These are phyloP conservation scores for Darksidea phi DNA, from an alignment of 495 filamentous ascomycete species.

Conservation along the genomic window DNA sequence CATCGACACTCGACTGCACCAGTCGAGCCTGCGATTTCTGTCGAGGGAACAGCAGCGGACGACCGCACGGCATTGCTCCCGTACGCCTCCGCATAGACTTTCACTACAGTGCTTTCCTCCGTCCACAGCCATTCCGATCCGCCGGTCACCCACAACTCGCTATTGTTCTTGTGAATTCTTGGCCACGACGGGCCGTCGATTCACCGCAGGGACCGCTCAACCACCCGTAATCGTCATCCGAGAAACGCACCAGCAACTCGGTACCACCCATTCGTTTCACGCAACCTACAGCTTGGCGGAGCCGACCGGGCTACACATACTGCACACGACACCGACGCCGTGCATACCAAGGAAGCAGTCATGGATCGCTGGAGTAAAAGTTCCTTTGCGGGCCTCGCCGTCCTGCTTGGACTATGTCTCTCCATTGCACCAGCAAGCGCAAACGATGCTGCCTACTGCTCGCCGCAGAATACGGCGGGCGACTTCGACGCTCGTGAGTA, in stretches of 20 bases:
- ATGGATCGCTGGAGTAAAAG: slow-evolving; percentile 2
- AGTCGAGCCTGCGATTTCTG: not conserved
- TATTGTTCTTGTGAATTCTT: slow-evolving; percentile 2
- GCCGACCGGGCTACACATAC: slow-evolving; percentile 1
- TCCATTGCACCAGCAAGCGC: slow-evolving; percentile 1
- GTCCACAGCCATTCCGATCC: not conserved
- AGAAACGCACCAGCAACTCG: not conserved
- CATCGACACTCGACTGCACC: slow-evolving; percentile 8
- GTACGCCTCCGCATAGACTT: not conserved
- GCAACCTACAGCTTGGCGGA: slow-evolving; percentile 17
- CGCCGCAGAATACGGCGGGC: slow-evolving; percentile 28
- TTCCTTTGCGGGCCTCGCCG: slow-evolving; percentile 4
- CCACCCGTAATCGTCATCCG: not conserved
- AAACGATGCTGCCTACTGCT: slow-evolving; percentile 25
- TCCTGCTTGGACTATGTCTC: slow-evolving; percentile 15
- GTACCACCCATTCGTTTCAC: not conserved
- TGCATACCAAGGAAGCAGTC: not conserved
- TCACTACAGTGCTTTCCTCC: not conserved
- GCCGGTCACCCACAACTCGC: not conserved
- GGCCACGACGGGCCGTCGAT: not conserved
- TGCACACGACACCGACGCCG: slow-evolving; percentile 2
- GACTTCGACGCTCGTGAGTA: slow-evolving; percentile 17
- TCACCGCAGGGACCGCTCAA: slow-evolving; percentile 1
- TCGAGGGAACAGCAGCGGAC: not conserved
- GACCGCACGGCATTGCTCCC: not conserved